phyloP scores from a whole-genome alignment of 1,284 basidiomycete genomes.

The Singerocomus inundabilis region DNA sequence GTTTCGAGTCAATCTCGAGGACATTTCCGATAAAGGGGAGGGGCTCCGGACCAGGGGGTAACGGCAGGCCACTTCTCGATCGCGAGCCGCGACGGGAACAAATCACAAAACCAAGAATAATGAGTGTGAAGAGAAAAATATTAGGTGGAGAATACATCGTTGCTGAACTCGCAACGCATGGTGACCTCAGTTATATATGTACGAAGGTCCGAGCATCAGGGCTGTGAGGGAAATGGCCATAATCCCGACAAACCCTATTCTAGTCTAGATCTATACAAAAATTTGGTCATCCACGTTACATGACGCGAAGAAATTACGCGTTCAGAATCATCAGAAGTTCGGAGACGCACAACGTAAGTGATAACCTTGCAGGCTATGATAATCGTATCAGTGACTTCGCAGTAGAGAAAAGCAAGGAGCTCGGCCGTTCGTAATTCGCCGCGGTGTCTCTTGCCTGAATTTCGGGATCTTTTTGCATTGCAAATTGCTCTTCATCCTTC shows the following conservation, averaged over 20 bases:
- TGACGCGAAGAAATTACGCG: constrained; percentile 14
- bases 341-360: constrained; percentile 29
- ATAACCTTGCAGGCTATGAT: constrained; percentile 24
- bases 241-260: constrained; percentile 18
- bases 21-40: constrained; percentile 41
- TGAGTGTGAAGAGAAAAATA: constrained; percentile 10
- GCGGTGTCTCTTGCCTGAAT: constrained; percentile 28
- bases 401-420: constrained; percentile 6
- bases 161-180: not conserved
- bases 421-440: constrained; percentile 21
- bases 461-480: constrained; percentile 22
- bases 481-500: constrained; percentile 21
- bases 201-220: constrained; percentile 7
- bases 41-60: constrained; percentile 37
- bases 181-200: constrained; percentile 19
- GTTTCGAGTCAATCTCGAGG: constrained; percentile 42
- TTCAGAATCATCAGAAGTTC: constrained; percentile 11
- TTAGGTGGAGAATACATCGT: constrained; percentile 15
- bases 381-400: constrained; percentile 22
- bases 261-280: constrained; percentile 1
- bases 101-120: constrained; percentile 17
- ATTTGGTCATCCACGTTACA: not conserved
- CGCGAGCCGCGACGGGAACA: constrained; percentile 7
- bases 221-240: constrained; percentile 3
- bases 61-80: constrained; percentile 13